phyloP scores from a whole-genome alignment of 371 early-diverging fungal species.

The Mucor piriformis region DNA sequence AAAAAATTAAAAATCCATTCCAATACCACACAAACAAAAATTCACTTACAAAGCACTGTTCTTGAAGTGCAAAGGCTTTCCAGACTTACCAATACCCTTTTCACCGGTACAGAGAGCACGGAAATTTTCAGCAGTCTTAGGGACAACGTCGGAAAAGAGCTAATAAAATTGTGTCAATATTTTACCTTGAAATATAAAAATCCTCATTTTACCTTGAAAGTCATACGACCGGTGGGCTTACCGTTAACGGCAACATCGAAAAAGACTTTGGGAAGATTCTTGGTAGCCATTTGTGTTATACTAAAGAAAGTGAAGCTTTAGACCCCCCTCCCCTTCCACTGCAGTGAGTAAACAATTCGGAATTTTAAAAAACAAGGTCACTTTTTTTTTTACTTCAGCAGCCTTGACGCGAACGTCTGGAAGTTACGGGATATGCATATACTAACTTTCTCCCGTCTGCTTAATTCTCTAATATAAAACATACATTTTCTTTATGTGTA shows the following conservation, averaged over 20 bases:
- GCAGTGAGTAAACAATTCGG: no score
- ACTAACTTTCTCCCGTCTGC: no score
- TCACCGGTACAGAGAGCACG: slow-evolving; percentile 79
- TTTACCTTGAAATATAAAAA: neutral
- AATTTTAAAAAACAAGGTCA: no score
- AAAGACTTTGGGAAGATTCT: slow-evolving; percentile 53
- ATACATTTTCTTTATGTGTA: no score
- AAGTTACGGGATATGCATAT: no score
- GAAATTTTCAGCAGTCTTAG: slow-evolving; percentile 99
- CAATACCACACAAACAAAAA: neutral
- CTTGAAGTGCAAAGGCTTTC: slow-evolving; percentile 79
- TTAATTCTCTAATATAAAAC: no score
- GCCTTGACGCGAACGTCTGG: no score
- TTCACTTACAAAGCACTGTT: slow-evolving; percentile 74
- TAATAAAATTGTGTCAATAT: slow-evolving; percentile 27
- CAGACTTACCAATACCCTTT: slow-evolving; percentile 72
- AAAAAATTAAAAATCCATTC: neutral
- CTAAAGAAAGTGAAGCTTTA: neutral
- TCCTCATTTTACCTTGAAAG: slow-evolving; percentile 43
- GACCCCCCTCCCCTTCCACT: no score
- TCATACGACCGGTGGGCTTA: slow-evolving; percentile 63
- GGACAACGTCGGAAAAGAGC: slow-evolving; percentile 91
- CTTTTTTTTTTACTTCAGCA: no score
- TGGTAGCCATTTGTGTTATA: slow-evolving; percentile 27
- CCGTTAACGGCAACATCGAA: slow-evolving; percentile 62